Evolutionary conservation across 23 red algal species (phyloP), one percentile per base, ranked within the genome.

Genomic region (Gracilaria domingensis): DNA sequence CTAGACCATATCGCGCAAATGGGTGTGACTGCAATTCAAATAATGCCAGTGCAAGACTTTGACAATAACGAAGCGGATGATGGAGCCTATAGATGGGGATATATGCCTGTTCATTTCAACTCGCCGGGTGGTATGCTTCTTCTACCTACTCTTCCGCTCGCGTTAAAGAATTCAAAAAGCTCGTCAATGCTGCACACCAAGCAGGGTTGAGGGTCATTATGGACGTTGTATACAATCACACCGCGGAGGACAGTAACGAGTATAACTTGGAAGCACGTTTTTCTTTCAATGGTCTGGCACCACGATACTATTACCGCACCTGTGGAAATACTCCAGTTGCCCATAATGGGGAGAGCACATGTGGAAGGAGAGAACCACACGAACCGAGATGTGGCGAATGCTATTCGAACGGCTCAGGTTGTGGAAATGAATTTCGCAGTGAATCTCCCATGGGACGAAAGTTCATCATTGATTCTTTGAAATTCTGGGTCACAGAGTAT

Each of bases 201-300:
- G 93, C 88, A 28, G 97, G 93, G n/a, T 35, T 98, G 75, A 84
- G 94, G 35, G 91, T 98, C 1, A 89, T 98, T 36, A 85, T 98
- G 87, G 97, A 98, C 26, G 93, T 98, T 5, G 97, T 98, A 7
- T 95, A 94, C 55, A 98, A 98, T 72, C 97, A 98, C 60, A 98
- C 97, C 14, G 94, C 93, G 0, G 97, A 98, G 35, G 97, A 93
- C 49, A 80, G 85, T 36, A 83, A 94, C 53, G 90, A 94, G 85
- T 80, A 86, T 73, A 94, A 98, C 77, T 56, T 98, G 45, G 84
- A 97, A 32, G 96, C 96, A 18, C 92, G 93, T 21, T 98, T 98
- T 86, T 94, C 91, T 26, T 98, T 98, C 81, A 95, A 96, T 34
- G 94, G 88, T 49, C 55, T 94, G 2, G 93, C 93, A 0, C 90